A percentile compares a stretch with the other conserved stretches of the same genome.
Evolutionary conservation across 2,329 filamentous ascomycete genomes (phyloP).

Genomic region (Pezizomycotina sp.): DNA sequence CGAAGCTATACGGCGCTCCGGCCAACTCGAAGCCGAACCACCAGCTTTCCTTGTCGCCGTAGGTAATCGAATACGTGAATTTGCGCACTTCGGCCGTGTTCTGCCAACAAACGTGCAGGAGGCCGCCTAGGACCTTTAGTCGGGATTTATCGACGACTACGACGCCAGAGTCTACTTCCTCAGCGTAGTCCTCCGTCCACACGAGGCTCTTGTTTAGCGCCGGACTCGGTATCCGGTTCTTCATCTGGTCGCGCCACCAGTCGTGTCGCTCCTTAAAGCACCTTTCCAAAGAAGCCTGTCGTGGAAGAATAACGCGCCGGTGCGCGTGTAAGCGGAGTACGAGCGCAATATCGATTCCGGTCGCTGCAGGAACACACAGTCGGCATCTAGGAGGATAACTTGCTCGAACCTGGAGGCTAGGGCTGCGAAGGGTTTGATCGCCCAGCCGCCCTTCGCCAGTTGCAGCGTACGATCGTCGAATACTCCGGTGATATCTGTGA

Average conservation of each 20-base stretch:
- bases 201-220: conserved; percentile 29
- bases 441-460: conserved; percentile 29
- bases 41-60: too few species aligned
- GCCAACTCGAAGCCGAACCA: too few species aligned
- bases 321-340: conserved; percentile 27
- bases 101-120: conserved; percentile 34
- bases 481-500: conserved; percentile 28
- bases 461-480: conserved; percentile 28
- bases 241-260: conserved; percentile 31
- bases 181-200: conserved; percentile 31
- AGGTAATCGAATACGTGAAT: conserved; percentile 31
- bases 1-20: too few species aligned
- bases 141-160: conserved; percentile 32
- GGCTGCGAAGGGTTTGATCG: conserved; percentile 32
- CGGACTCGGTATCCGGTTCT: conserved; percentile 27
- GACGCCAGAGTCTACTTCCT: conserved; percentile 33
- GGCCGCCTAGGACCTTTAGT: conserved; percentile 28
- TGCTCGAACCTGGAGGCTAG: conserved; percentile 29
- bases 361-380: conserved; percentile 30
- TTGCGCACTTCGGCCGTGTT: conserved; percentile 31
- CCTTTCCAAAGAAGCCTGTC: conserved; percentile 32
- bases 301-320: conserved; percentile 31
- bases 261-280: conserved; percentile 28
- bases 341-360: conserved; percentile 28
- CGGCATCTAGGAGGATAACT: conserved; percentile 31